phyloP scores from a whole-genome alignment of 139 green algal genomes.

The Tetraselmis chui region DNA sequence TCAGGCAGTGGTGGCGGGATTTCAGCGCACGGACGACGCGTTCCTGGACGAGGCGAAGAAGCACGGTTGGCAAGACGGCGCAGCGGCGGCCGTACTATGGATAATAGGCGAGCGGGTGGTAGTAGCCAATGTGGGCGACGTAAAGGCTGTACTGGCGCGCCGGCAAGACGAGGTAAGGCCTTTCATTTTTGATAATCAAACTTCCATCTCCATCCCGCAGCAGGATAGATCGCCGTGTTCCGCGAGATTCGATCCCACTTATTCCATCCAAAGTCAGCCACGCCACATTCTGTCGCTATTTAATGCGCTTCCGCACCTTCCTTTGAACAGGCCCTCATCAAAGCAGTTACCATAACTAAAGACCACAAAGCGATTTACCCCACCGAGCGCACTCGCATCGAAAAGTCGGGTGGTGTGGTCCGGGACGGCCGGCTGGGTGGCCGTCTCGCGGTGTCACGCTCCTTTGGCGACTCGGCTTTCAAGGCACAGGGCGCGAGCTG shows the following conservation, averaged over 20 bases:
- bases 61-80: constrained; percentile 45
- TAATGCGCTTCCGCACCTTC: too few species aligned
- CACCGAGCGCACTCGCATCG: constrained; percentile 50
- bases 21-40: constrained; percentile 34
- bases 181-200: too few species aligned
- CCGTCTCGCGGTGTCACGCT: constrained; percentile 53
- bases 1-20: constrained; percentile 17
- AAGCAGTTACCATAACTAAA: constrained; percentile 41
- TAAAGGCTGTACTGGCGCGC: constrained; percentile 44
- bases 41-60: constrained; percentile 31
- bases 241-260: too few species aligned
- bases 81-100: constrained; percentile 51
- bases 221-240: too few species aligned
- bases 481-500: constrained; percentile 38
- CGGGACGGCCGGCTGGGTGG: constrained; percentile 45
- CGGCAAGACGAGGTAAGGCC: constrained; percentile 16
- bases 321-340: too few species aligned
- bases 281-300: too few species aligned
- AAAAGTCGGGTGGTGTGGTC: constrained; percentile 53
- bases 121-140: constrained; percentile 65
- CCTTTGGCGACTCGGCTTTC: constrained; percentile 48
- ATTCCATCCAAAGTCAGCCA: too few species aligned
- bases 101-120: constrained; percentile 42
- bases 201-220: too few species aligned
- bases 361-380: constrained; percentile 58